phyloP scores from a whole-genome alignment of 2,329 filamentous ascomycete genomes.

The Stagonosporopsis rhizophila region DNA sequence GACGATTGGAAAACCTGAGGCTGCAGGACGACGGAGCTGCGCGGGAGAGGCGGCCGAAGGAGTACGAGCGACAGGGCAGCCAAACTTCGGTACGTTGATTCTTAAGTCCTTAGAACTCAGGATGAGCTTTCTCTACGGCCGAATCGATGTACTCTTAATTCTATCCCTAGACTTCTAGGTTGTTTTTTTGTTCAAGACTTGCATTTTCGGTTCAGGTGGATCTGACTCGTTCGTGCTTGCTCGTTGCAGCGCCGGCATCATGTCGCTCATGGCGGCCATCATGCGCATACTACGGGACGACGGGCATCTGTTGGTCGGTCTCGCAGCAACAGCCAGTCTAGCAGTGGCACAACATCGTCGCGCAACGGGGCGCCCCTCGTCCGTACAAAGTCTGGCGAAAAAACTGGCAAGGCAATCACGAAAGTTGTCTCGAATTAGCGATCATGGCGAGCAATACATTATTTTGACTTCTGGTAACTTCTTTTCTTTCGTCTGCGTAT shows the following conservation, averaged over 20 bases:
- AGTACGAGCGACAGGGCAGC: conserved; percentile 50
- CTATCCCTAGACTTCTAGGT: conserved; percentile 49
- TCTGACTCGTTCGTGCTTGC: conserved; percentile 51
- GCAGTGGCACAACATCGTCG: conserved; percentile 46
- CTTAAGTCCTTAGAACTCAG: conserved; percentile 50
- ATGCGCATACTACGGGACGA: conserved; percentile 39
- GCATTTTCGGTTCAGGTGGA: conserved; percentile 48
- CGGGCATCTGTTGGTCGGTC: conserved; percentile 45
- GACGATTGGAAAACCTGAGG: conserved; percentile 87
- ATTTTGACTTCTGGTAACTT: conserved; percentile 7
- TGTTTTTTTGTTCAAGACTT: conserved; percentile 42
- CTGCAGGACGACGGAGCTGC: conserved; percentile 74
- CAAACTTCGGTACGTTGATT: conserved; percentile 55
- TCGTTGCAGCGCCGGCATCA: conserved; percentile 48
- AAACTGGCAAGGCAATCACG: conserved; percentile 36
- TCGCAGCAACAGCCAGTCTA: conserved; percentile 51
- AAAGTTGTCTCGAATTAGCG: conserved; percentile 31
- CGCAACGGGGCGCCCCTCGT: conserved; percentile 36
- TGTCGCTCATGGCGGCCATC: conserved; percentile 47
- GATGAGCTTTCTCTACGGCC: conserved; percentile 49
- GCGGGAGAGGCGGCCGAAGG: conserved; percentile 49
- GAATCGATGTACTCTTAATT: conserved; percentile 53
- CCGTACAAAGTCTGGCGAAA: conserved; percentile 36
- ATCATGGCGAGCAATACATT: conserved; percentile 21
- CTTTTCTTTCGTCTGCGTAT: neutral